Evolutionary conservation across 805 yeast genomes (phyloP).

Genomic region (Tetrapisispora arboricola): DNA sequence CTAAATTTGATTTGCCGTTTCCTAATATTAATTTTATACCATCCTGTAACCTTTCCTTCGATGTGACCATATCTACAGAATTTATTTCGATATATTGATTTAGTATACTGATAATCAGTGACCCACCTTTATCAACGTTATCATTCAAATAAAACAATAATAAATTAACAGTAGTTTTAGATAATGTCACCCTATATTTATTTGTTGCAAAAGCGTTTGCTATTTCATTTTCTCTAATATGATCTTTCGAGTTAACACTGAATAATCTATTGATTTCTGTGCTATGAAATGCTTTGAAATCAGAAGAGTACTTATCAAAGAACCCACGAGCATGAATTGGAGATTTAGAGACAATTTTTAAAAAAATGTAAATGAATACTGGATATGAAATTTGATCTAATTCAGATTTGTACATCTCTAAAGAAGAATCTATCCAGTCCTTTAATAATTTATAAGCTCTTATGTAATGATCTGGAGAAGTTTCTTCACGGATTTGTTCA

Average conservation of each 20-base stretch:
- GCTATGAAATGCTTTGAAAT: constrained; percentile 67
- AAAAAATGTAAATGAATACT: constrained; percentile 78
- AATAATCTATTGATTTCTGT: constrained; percentile 63
- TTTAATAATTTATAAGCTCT: constrained; percentile 72
- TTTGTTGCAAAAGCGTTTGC: constrained; percentile 66
- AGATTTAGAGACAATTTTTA: constrained; percentile 65
- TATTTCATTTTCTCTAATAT: constrained; percentile 69
- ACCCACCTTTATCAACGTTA: constrained; percentile 86
- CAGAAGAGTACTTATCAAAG: constrained; percentile 62
- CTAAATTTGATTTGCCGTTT: constrained; percentile 23
- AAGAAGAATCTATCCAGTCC: constrained; percentile 83
- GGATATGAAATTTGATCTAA: constrained; percentile 79
- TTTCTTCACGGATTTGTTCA: constrained; percentile 16
- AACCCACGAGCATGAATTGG: constrained; percentile 58
- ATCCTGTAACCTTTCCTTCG: constrained; percentile 24
- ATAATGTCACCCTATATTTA: constrained; percentile 64
- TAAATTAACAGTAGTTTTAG: constrained; percentile 77
- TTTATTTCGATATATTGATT: constrained; percentile 65
- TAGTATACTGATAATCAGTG: constrained; percentile 70
- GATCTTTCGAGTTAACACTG: constrained; percentile 70
- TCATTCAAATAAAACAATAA: constrained; percentile 81
- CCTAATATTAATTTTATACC: constrained; percentile 22
- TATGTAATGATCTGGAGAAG: constrained; percentile 54
- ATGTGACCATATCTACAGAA: constrained; percentile 29
- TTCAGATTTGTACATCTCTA: constrained; percentile 87